Evolutionary conservation across 2,329 filamentous ascomycete genomes (phyloP).

Genomic region (Cladosporium austrohemisphaericum): DNA sequence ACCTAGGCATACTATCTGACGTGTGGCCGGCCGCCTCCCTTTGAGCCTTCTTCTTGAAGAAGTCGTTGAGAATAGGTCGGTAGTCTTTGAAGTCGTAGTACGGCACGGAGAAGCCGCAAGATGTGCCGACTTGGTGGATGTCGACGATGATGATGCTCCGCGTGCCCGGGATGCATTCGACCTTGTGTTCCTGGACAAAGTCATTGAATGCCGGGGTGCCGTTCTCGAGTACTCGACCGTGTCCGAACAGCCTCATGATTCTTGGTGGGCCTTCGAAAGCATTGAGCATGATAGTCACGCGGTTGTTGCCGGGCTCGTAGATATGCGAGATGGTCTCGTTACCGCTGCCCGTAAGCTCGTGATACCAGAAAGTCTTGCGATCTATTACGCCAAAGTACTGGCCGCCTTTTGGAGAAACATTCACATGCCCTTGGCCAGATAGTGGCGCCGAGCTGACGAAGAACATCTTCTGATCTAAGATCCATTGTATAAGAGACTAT

Average conservation of each 20-base stretch:
- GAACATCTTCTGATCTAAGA: constrained; percentile 43
- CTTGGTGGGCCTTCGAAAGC: constrained; percentile 41
- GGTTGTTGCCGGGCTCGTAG: constrained; percentile 40
- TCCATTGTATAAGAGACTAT: constrained; percentile 38
- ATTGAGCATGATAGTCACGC: constrained; percentile 42
- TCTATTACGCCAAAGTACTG: constrained; percentile 41
- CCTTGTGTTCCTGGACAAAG: constrained; percentile 34
- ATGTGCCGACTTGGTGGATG: constrained; percentile 42
- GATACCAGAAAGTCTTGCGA: constrained; percentile 42
- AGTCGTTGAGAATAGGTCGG: constrained; percentile 39
- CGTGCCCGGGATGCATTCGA: constrained; percentile 36
- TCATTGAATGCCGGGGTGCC: constrained; percentile 31
- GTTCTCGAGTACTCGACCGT: constrained; percentile 37
- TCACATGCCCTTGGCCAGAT: constrained; percentile 40
- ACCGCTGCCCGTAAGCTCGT: constrained; percentile 42
- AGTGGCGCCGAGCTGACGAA: constrained; percentile 44
- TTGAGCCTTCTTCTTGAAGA: constrained; percentile 38
- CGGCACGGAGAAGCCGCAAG: constrained; percentile 43
- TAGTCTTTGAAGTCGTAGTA: constrained; percentile 43
- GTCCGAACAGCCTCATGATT: constrained; percentile 44
- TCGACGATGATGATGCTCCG: constrained; percentile 41
- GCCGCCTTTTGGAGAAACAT: constrained; percentile 46
- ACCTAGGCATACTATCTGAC: constrained; percentile 41
- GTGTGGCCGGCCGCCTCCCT: constrained; percentile 35
- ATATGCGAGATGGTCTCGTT: constrained; percentile 44